phyloP scores from a whole-genome alignment of 2,329 filamentous ascomycete genomes.

The Leptosphaerulina australis region DNA sequence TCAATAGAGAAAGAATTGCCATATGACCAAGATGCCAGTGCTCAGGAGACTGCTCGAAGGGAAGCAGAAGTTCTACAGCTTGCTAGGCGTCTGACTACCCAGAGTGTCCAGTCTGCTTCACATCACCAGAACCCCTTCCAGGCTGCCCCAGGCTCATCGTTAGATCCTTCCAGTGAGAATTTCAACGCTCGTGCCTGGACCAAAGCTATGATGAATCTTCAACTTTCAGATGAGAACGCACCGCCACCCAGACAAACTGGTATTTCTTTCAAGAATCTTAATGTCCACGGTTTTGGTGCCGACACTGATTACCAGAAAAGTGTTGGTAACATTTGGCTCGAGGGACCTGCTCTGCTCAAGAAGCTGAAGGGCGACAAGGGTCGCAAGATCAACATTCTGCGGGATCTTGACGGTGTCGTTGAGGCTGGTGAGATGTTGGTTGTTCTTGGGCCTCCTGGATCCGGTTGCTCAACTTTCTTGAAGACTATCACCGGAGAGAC shows the following conservation, averaged over 20 bases:
- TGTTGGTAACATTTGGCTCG: constrained; percentile 55
- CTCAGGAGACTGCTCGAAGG: constrained; percentile 33
- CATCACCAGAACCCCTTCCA: constrained; percentile 46
- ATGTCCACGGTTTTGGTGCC: constrained; percentile 56
- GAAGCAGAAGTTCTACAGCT: constrained; percentile 50
- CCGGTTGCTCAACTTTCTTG: constrained; percentile 80
- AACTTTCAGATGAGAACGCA: constrained; percentile 50
- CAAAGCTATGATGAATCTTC: constrained; percentile 57
- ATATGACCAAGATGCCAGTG: constrained; percentile 29
- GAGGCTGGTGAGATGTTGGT: constrained; percentile 76
- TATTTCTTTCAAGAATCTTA: constrained; percentile 54
- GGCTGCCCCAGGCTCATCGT: constrained; percentile 50
- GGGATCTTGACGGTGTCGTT: constrained; percentile 70
- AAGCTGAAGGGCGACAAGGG: constrained; percentile 43
- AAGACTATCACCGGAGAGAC: constrained; percentile 86
- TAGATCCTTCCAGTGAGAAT: constrained; percentile 55
- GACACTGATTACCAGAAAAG: constrained; percentile 60
- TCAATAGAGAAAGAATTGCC: constrained; percentile 28
- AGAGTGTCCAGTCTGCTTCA: constrained; percentile 48
- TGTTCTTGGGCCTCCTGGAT: constrained; percentile 71
- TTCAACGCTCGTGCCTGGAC: constrained; percentile 58
- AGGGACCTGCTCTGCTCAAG: constrained; percentile 48
- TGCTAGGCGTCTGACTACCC: constrained; percentile 51
- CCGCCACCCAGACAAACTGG: constrained; percentile 54
- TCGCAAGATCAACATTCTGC: constrained; percentile 67